Conservation (phyloP, 352 stramenopile species). For the Thalassiosira allenii region DNA sequence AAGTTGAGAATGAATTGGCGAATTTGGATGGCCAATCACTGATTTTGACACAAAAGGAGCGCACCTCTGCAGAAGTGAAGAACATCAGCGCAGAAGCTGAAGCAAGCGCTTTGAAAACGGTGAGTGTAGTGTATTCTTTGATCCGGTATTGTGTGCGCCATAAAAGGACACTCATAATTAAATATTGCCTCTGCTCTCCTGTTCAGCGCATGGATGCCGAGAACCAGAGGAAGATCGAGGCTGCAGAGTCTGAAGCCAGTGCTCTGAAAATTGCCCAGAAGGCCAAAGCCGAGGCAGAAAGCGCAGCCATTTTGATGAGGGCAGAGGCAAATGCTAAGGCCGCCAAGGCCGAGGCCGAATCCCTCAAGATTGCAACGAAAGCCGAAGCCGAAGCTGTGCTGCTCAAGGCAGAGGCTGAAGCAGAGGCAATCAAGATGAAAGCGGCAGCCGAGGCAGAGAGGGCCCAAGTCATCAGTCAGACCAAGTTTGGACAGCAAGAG, state of each 20-base stretch:
- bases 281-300: conserved; percentile 54
- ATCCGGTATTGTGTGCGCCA: too few species aligned
- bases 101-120: conserved; percentile 22
- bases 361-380: conserved; percentile 42
- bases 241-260: conserved; percentile 36
- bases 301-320: conserved; percentile 33
- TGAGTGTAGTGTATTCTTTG: too few species aligned
- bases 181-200: too few species aligned
- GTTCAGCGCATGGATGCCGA: conserved; percentile 42
- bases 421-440: conserved; percentile 52
- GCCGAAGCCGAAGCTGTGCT: conserved; percentile 41
- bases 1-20: conserved; percentile 59
- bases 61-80: conserved; percentile 42
- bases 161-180: too few species aligned
- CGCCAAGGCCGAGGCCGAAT: conserved; percentile 42
- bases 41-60: conserved; percentile 45
- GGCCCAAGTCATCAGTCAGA: conserved; percentile 40
- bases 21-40: conserved; percentile 50
- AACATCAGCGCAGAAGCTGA: conserved; percentile 50
- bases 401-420: conserved; percentile 55
- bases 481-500: conserved; percentile 43
- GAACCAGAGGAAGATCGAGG: conserved; percentile 38
- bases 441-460: conserved; percentile 48
- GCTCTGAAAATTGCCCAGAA: conserved; percentile 43
- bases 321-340: too few species aligned